These are phyloP conservation scores for Calocybe gangraenosa DNA, from an alignment of 768 basidiomycete species.

Conservation along the genomic window DNA sequence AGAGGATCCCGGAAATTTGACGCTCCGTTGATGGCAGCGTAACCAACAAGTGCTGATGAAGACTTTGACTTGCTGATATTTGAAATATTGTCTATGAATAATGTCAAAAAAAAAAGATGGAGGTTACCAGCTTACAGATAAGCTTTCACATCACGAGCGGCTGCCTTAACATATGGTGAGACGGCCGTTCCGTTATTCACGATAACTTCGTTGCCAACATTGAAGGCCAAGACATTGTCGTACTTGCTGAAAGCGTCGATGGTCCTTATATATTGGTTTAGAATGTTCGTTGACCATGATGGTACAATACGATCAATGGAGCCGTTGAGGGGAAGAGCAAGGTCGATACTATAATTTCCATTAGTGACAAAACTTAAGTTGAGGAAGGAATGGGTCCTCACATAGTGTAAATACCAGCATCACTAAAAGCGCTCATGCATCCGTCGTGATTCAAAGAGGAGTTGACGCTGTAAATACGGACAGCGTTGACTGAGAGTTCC, in stretches of 20 bases:
- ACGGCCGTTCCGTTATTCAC: conserved; percentile 50
- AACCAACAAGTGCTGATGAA: conserved; percentile 71
- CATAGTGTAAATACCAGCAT: conserved; percentile 88
- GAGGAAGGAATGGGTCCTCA: conserved; percentile 32
- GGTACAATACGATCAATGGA: conserved; percentile 74
- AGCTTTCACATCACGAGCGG: conserved; percentile 82
- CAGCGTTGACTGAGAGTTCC: conserved; percentile 72
- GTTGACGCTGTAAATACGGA: conserved; percentile 87
- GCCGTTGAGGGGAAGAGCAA: conserved; percentile 81
- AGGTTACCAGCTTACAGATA: conserved; percentile 58
- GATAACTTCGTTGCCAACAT: conserved; percentile 85
- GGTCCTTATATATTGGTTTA: conserved; percentile 73
- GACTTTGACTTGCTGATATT: conserved; percentile 53
- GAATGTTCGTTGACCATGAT: conserved; percentile 77
- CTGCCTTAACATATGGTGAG: conserved; percentile 84
- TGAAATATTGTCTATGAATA: conserved; percentile 8
- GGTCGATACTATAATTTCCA: conserved; percentile 60
- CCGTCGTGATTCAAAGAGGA: conserved; percentile 78
- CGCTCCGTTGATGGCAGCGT: conserved; percentile 79
- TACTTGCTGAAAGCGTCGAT: conserved; percentile 81
- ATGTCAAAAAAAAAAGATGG: background rate
- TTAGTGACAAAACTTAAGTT: conserved; percentile 6
- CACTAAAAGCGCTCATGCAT: conserved; percentile 77
- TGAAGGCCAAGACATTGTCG: conserved; percentile 85
- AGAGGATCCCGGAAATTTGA: conserved; percentile 58